Evolutionary conservation across 805 yeast species (phyloP).

Genomic region (Candida ficus): DNA sequence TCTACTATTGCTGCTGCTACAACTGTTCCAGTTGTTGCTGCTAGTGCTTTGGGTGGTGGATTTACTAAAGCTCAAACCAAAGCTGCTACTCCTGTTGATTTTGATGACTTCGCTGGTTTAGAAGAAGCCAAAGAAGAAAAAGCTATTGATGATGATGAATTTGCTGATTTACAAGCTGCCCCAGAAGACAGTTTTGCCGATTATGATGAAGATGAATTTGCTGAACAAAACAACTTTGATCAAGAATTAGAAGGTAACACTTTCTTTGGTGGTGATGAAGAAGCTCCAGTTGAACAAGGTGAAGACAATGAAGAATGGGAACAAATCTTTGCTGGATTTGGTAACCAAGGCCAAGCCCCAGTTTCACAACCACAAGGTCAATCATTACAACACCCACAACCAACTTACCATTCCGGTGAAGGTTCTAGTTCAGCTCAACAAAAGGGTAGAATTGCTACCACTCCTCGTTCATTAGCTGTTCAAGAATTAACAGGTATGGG

Average conservation of each 20-base stretch:
- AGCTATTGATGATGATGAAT: slow-evolving; percentile 35
- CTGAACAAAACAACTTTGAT: slow-evolving; percentile 14
- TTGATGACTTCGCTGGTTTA: slow-evolving; percentile 11
- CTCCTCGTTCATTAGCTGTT: slow-evolving; percentile 53
- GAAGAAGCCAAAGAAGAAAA: slow-evolving; percentile 8
- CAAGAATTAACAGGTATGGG: slow-evolving; percentile 90
- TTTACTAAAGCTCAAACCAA: not conserved
- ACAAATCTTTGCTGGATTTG: slow-evolving; percentile 85
- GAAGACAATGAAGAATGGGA: slow-evolving; percentile 79
- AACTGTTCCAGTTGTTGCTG: slow-evolving; percentile 23
- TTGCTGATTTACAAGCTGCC: slow-evolving; percentile 39
- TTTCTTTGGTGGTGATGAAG: slow-evolving; percentile 22
- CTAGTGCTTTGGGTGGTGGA: slow-evolving; percentile 24
- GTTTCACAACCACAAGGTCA: slow-evolving; percentile 1
- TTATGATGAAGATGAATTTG: slow-evolving; percentile 21
- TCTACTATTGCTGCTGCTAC: not conserved
- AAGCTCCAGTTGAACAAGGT: slow-evolving; percentile 1
- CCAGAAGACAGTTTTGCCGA: slow-evolving; percentile 26
- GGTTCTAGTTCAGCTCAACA: slow-evolving; percentile 9
- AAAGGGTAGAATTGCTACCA: slow-evolving; percentile 32
- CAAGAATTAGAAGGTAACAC: slow-evolving; percentile 20
- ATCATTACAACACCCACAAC: slow-evolving; percentile 7
- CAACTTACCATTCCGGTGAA: slow-evolving; percentile 1
- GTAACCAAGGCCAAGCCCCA: slow-evolving; percentile 38
- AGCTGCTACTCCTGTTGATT: not conserved